These are phyloP conservation scores for Skeletonema marinoi DNA, from an alignment of 108 stramenopile genomes.

Conservation along the genomic window DNA sequence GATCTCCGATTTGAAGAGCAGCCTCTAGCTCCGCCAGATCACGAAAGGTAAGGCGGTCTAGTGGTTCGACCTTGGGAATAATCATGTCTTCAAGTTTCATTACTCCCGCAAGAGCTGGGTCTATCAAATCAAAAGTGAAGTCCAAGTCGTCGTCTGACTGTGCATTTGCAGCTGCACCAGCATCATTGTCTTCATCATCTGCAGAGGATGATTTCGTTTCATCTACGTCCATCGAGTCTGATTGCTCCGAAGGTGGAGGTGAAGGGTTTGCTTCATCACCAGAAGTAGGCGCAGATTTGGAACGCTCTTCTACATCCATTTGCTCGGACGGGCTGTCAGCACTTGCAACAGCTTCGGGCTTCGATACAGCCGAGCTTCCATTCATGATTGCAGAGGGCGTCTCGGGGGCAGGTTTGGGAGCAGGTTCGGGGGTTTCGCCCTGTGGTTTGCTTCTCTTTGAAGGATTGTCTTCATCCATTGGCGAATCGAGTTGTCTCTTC, in stretches of 20 bases:
- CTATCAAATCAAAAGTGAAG: conserved; percentile 13
- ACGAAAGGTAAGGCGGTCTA: conserved; percentile 21
- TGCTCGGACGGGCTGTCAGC: background rate
- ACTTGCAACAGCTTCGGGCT: background rate
- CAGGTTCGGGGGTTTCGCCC: background rate
- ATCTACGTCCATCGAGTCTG: background rate
- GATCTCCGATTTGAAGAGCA: conserved; percentile 52
- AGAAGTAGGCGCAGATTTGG: background rate
- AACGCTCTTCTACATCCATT: background rate
- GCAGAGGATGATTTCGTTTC: background rate
- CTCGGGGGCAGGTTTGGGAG: background rate
- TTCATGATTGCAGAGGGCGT: background rate
- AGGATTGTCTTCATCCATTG: background rate
- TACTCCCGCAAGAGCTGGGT: conserved; percentile 29
- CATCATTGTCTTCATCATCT: background rate
- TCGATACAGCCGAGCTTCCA: background rate
- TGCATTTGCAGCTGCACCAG: background rate
- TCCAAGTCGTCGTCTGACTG: conserved; percentile 1
- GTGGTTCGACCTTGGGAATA: conserved; percentile 26
- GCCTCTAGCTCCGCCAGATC: conserved; percentile 44
- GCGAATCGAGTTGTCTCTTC: background rate
- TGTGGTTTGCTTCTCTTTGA: background rate
- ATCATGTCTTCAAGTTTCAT: conserved; percentile 36
- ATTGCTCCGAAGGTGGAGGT: background rate
- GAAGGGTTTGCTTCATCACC: background rate